Evolutionary conservation across 225 moss, liverwort and hornwort genomes (phyloP), one percentile per base, ranked within the genome.

Genomic region (Pseudoscleropodium purum): DNA sequence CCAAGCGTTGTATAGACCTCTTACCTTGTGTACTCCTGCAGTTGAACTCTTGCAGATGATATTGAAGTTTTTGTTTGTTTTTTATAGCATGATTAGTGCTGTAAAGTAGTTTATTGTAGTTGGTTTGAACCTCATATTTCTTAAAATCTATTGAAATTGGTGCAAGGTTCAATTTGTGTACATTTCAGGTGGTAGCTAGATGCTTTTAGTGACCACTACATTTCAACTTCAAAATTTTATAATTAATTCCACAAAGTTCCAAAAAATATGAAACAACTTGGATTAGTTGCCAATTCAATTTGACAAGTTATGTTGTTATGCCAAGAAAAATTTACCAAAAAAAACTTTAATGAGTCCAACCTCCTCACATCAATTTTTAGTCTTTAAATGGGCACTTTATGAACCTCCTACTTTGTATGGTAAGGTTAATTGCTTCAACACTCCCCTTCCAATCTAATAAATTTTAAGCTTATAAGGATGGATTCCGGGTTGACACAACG

Each of bases 1-100:
- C 15, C 1, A 0, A 72, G 25, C 2, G 1, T 4, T 25, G 4
- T 41, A 41, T 41, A 41, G 24, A 41, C 41, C 13, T 39, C 14
- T 70, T 39, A 33, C 70, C 7, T 13, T 43, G 30, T 30, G 45
- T 30, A 18, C 18, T 54, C 17, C 16, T 2, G 18, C 7, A 5
- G 4, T 4, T 75, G 30, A 18, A 75, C 15, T 16, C 11, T 0
- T 6, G 1, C 0, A 1, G 6, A 47, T 1, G 4, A 7, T 75
- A 19, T 19, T 74, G 29, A 45, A 43, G 10, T 6, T 29, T 17
- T 45, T 45, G 10, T 45, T 74, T 27, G 29, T 5, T 17, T 74
- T 69, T 17, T 29, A 17, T 74, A 74, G 6, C 6, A 45, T 72
- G 15, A 26, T 5, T 26, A 41, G 41, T 72, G 9, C 15, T 1